phyloP scores from a whole-genome alignment of 352 stramenopile genomes.

The Thalassiosira hispida region DNA sequence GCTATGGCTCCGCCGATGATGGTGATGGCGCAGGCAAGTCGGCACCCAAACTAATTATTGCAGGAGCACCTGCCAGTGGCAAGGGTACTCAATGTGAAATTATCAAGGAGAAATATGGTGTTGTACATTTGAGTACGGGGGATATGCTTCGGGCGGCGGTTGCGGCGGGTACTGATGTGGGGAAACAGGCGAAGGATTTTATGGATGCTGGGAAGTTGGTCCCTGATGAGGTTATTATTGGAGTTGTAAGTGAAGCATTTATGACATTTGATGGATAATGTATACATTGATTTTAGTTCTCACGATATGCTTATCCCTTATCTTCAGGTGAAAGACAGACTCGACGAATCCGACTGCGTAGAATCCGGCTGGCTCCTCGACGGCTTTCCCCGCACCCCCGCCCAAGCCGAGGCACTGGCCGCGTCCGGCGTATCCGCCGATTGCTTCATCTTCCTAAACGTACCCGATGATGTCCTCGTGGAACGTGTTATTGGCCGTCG shows the following conservation, averaged over 20 bases:
- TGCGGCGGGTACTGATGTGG: conserved; percentile 81
- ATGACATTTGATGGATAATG: neutral
- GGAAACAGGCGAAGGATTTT: conserved; percentile 81
- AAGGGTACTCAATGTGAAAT: conserved; percentile 97
- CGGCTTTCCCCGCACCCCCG: conserved; percentile 92
- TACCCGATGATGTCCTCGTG: conserved; percentile 91
- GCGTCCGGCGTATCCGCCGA: conserved; percentile 87
- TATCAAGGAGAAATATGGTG: conserved; percentile 88
- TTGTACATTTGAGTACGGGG: conserved; percentile 94
- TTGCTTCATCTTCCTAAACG: conserved; percentile 90
- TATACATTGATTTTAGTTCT: neutral
- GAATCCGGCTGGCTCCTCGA: conserved; percentile 92
- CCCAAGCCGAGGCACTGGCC: conserved; percentile 90
- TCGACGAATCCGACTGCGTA: conserved; percentile 89
- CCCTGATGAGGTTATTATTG: conserved; percentile 87
- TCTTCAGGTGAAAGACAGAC: conserved; percentile 78
- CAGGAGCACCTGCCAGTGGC: conserved; percentile 90
- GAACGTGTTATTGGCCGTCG: conserved; percentile 87
- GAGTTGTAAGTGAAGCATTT: conserved; percentile 62
- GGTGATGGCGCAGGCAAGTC: conserved; percentile 6
- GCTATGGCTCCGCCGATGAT: conserved; percentile 30
- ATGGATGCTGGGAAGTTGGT: conserved; percentile 88
- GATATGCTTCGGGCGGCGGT: conserved; percentile 94
- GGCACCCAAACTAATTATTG: conserved; percentile 58
- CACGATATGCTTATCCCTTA: neutral